Base-by-base conservation (phyloP, 345 rosid genomes). In the Erodium maritimum region DNA sequence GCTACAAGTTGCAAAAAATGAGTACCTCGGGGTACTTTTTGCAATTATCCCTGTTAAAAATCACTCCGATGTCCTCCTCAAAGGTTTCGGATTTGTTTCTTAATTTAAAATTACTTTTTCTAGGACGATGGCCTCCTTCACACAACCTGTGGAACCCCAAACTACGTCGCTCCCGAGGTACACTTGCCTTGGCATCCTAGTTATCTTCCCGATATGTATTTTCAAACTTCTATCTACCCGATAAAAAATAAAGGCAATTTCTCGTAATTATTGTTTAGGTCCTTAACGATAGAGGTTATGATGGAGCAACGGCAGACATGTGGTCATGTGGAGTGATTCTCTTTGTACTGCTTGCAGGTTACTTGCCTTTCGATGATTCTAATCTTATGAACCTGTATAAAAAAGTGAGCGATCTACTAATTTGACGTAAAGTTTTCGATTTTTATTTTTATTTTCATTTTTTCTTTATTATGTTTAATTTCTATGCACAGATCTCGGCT, bases 251-350 rank as follows among this genome's bases (percentile, higher is more conserved):
- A 37, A 57, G 37, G 37, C 9, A 29, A 29, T 29, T 6, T 29
- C 8, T 11, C 9, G 9, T 29, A 29, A 19, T 61, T 59, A 54
- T 52, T 64, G 34, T 68, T 71, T 78, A 93, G 99, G 99, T 93
- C 69, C 91, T 93, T 29, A 82, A 87, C 66, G 99, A 89, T 63
- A 70, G 85, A 80, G 96, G 99, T 62, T 93, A 93, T 5, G 96
- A 93, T 66, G 99, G 99, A 53, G 86, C 96, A 61, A 89, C 91
- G 0, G 99, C 99, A 5, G 99, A 93, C 63, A 58, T 93, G 76
- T 93, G 99, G 96, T 93, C 99, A 23, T 89, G 99, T 60, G 99
- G 96, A 63, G 99, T 93, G 62, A 79, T 93, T 66, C 96, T 93
- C 66, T 93, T 85, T 82, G 95, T 93, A 45, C 68, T 93, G 80